Base-by-base conservation (phyloP, 2,329 filamentous ascomycete species). In the Ophiocordyceps robertsii region DNA sequence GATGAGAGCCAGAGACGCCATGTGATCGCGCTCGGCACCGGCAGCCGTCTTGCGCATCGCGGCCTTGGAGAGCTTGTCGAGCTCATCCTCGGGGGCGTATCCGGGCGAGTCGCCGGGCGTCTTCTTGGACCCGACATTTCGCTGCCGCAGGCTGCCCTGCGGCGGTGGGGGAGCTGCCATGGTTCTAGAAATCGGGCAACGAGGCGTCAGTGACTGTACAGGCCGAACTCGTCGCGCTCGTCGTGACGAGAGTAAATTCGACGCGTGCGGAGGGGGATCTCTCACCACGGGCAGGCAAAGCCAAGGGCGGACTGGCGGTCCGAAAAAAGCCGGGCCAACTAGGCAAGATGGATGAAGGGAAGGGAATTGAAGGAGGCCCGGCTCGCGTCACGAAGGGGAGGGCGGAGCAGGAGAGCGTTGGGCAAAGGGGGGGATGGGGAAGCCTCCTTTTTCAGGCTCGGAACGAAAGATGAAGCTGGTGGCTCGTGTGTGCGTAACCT, bases 1-100 rank as follows among this genome's bases (percentile, higher is more conserved):
- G 57, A 95, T 80, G 51, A 95, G 59, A 29, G 65, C 63, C 46
- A 95, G 74, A 47, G 79, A 84, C 50, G 92, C 63, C 71, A 83
- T 80, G 70, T 95, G 93, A 55, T 93, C 85, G 72, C 77, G 81
- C 63, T 94, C 84, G n/a, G 73, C 72, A 44, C 65, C 64, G 30
- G 64, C 55, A 31, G 59, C 47, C 40, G 60, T 56, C 32, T 53
- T 51, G 44, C 59, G 50, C 38, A 60, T 49, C 12, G 59, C 56
- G 19, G 60, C 55, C 47, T 66, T 63, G 45, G 65, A 58, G 46
- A 75, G 57, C 54, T 64, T 67, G 52, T 78, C 73, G 51, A 72
- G 60, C 47, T 75, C 72, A 39, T 57, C 54, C 43, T 73, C 70
- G 31, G 62, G 47, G 49, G 59, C 52, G 59, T 59, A 54, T 44